A percentile compares a stretch with the other conserved stretches of the same genome.
These are phyloP conservation scores for Neurospora sublineolata DNA, from an alignment of 495 filamentous ascomycete species.

Conservation along the genomic window DNA sequence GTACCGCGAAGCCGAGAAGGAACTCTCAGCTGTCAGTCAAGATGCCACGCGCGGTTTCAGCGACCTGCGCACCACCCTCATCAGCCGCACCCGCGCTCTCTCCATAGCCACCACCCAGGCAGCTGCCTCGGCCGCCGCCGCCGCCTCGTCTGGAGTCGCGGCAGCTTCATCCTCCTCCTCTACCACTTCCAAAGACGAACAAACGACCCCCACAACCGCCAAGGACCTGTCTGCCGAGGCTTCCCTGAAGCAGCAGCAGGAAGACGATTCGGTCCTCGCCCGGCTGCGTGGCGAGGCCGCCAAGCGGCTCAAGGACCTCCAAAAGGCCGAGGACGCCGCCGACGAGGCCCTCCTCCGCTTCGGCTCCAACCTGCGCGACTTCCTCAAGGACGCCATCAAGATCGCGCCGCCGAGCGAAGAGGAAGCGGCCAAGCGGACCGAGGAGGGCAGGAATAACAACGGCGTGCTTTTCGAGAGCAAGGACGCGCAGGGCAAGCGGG, in stretches of 20 bases:
- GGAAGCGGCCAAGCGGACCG: conserved; percentile 20
- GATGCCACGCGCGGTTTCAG: conserved; percentile 78
- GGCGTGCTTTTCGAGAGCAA: conserved; percentile 82
- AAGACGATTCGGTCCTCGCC: conserved; percentile 70
- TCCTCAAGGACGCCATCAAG: conserved; percentile 80
- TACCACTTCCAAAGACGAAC: conserved; percentile 8
- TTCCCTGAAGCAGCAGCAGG: conserved; percentile 42
- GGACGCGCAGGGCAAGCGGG: conserved; percentile 76
- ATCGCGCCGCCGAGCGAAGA: conserved; percentile 54
- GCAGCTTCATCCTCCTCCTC: background rate
- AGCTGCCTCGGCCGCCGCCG: conserved; percentile 1
- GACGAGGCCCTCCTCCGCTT: conserved; percentile 93
- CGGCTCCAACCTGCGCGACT: conserved; percentile 81
- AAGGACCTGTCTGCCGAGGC: conserved; percentile 37
- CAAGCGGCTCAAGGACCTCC: conserved; percentile 78
- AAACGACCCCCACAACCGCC: conserved; percentile 30
- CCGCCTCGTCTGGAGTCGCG: background rate
- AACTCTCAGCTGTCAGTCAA: conserved; percentile 64
- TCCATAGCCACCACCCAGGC: conserved; percentile 44
- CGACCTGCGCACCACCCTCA: conserved; percentile 54
- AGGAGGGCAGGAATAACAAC: conserved; percentile 8
- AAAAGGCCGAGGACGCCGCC: conserved; percentile 91
- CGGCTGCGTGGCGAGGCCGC: conserved; percentile 71
- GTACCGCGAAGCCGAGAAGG: conserved; percentile 72
- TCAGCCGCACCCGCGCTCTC: conserved; percentile 59